Percentiles rank a stretch among this genome's conserved stretches.
Conservation (phyloP, 1,284 basidiomycete species). For the Sutorius eximius region DNA sequence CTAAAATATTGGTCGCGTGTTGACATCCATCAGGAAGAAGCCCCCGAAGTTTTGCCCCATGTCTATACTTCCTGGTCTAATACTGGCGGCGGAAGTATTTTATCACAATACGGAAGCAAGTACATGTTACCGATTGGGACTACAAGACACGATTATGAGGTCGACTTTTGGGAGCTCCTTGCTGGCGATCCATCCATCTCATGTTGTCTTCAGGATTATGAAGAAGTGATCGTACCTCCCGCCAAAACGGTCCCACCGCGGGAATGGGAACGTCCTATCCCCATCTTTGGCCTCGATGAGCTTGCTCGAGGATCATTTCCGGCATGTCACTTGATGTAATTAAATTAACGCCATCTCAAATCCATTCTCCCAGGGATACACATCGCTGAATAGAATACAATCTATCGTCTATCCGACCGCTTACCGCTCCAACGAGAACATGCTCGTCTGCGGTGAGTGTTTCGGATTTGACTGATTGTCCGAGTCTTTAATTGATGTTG, state of each 20-base stretch:
- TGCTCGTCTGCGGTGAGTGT: slow-evolving; percentile 89
- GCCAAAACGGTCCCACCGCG: slow-evolving; percentile 79
- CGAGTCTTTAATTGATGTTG: slow-evolving; percentile 8
- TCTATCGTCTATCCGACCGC: slow-evolving; percentile 94
- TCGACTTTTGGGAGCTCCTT: slow-evolving; percentile 27
- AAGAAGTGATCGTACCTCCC: slow-evolving; percentile 91
- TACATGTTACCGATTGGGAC: slow-evolving; percentile 89
- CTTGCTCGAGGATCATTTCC: slow-evolving; percentile 88
- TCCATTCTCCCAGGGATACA: slow-evolving; percentile 67
- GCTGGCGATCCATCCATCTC: slow-evolving; percentile 1
- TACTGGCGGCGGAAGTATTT: slow-evolving; percentile 55
- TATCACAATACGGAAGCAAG: slow-evolving; percentile 74
- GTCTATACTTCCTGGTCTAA: slow-evolving; percentile 78
- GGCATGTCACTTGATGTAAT: slow-evolving; percentile 45
- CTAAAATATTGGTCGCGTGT: background rate
- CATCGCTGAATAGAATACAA: slow-evolving; percentile 90
- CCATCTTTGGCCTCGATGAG: slow-evolving; percentile 74
- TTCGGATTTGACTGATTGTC: slow-evolving; percentile 1
- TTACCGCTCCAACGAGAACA: slow-evolving; percentile 93
- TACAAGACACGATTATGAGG: slow-evolving; percentile 64
- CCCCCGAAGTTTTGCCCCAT: slow-evolving; percentile 77
- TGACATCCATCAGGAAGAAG: slow-evolving; percentile 46
- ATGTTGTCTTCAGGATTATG: slow-evolving; percentile 50
- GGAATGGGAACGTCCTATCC: slow-evolving; percentile 70
- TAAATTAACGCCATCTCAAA: background rate